phyloP scores from a whole-genome alignment of 805 yeast species.

The Yarrowia yakushimensis region DNA sequence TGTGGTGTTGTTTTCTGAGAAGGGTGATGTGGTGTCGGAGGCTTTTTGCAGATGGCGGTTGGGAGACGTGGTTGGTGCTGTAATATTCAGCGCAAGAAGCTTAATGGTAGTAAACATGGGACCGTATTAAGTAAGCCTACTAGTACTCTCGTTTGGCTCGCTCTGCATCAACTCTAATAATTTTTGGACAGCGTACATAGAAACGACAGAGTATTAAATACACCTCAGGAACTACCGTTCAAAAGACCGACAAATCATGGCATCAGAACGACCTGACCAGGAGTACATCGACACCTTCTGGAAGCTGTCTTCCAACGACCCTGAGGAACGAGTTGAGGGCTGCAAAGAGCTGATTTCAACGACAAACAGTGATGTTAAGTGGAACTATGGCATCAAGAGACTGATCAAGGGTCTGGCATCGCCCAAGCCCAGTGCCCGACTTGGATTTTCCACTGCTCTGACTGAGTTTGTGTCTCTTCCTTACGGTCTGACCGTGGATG shows the following conservation, averaged over 20 bases:
- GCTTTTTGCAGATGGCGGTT: constrained; percentile 15
- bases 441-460: constrained; percentile 85
- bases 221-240: neutral
- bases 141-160: neutral
- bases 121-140: neutral
- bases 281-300: constrained; percentile 22
- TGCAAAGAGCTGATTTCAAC: constrained; percentile 65
- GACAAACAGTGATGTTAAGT: constrained; percentile 43
- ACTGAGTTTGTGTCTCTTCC: constrained; percentile 49
- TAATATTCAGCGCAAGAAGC: neutral
- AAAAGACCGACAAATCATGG: neutral
- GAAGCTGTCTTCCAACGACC: constrained; percentile 69
- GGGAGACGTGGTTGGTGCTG: constrained; percentile 25
- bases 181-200: constrained; percentile 6
- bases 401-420: constrained; percentile 78
- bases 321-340: constrained; percentile 65
- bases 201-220: neutral
- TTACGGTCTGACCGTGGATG: constrained; percentile 39
- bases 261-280: constrained; percentile 18
- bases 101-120: neutral
- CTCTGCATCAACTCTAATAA: constrained; percentile 11
- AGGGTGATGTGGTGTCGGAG: constrained; percentile 23
- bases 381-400: constrained; percentile 78
- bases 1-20: constrained; percentile 24
- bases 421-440: constrained; percentile 74